Conservation (phyloP, 2,329 filamentous ascomycete species). For the Fusarium musae region DNA sequence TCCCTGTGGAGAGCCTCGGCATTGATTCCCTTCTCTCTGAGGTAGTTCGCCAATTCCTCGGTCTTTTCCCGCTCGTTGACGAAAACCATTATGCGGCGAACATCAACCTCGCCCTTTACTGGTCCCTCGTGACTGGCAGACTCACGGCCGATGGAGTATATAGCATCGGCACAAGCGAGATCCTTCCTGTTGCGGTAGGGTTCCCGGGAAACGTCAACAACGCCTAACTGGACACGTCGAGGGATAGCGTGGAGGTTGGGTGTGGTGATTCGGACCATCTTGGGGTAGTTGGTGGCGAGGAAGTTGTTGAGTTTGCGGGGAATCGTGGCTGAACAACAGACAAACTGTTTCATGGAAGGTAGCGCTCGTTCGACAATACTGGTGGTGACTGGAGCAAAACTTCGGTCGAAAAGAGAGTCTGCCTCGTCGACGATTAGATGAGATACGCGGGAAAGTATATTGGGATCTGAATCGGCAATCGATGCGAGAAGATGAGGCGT, state of each 20-base stretch:
- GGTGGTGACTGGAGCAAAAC: conserved; percentile 85
- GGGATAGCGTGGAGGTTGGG: conserved; percentile 97
- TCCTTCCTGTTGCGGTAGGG: conserved; percentile 93
- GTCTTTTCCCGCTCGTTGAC: conserved; percentile 96
- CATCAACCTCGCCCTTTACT: conserved; percentile 67
- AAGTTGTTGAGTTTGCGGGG: conserved; percentile 88
- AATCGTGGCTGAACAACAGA: conserved; percentile 96
- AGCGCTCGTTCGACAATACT: conserved; percentile 83
- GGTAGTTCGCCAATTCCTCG: conserved; percentile 80
- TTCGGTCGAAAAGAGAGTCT: conserved; percentile 93
- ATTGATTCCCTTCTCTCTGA: conserved; percentile 87
- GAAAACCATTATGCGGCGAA: conserved; percentile 92
- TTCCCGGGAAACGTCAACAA: conserved; percentile 91
- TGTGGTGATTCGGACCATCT: conserved; percentile 87
- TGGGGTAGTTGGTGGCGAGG: conserved; percentile 83
- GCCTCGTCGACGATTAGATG: conserved; percentile 95
- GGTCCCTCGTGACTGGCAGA: conserved; percentile 67
- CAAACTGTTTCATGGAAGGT: conserved; percentile 84
- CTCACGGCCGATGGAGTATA: conserved; percentile 92
- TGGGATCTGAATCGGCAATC: conserved; percentile 89
- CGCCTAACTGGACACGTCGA: conserved; percentile 90
- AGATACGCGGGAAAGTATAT: conserved; percentile 89
- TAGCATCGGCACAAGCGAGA: conserved; percentile 92
- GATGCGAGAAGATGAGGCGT: conserved; percentile 91
- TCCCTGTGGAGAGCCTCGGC: conserved; percentile 88